Base-by-base conservation (phyloP, 1,284 basidiomycete genomes). In the Leucoagaricus sp. region DNA sequence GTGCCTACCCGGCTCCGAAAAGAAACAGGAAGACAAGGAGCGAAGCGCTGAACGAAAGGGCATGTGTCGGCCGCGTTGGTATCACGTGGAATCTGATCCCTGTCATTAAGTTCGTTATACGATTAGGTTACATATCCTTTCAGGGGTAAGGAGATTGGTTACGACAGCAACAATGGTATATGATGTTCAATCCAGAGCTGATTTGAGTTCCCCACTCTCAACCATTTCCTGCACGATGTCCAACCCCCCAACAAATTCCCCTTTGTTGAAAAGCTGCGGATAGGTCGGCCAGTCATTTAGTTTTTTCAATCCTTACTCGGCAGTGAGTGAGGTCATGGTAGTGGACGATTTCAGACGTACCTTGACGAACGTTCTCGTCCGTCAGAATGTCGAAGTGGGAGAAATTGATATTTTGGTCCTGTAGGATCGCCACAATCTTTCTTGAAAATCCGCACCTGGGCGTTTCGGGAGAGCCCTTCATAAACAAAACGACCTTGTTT, bases 261-360 rank as follows among this genome's bases (percentile, higher is more conserved):
- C 95, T 31, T 92, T 85, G 23, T 98, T 82, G 68, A 98, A 97
- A 3, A 99, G 81, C 73, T 99, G 96, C 12, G 96, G 96, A 70
- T 93, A 95, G 3, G 96, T 99, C 3, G 96, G 96, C 96, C 96
- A 99, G 65, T 96, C 87, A 58, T 95, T 96, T 51, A 83, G 60
- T 42, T 71, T 74, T 64, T 85, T 85, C 46, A 82, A 65, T n/a
- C 77, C 78, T 80, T n/a, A n/a, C n/a, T n/a, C n/a, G n/a, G n/a
- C n/a, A n/a, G n/a, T n/a, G n/a, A n/a, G n/a, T n/a, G n/a, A n/a
- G n/a, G n/a, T n/a, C n/a, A n/a, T n/a, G n/a, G n/a, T n/a, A n/a
- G n/a, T 17, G 44, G 25, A 19, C 40, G 12, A 41, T 7, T 7
- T 41, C n/a, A 17, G 31, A 69, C 70, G 58, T 61, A 84, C 83